phyloP scores from a whole-genome alignment of 2,329 filamentous ascomycete species.

The Alternaria consortialis region DNA sequence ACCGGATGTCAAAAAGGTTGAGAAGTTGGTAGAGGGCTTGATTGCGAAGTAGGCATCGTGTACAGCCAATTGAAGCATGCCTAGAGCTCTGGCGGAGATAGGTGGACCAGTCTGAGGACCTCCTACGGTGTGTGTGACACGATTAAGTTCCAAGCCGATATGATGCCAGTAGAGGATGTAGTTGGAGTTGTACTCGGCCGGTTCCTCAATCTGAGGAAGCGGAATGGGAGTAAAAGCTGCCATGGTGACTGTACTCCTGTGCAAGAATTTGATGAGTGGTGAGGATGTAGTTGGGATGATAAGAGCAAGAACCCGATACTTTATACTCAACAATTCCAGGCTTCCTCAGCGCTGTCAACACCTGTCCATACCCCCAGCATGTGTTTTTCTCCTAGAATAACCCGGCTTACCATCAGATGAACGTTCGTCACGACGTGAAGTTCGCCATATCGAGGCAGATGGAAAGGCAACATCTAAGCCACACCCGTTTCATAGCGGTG shows the following conservation, averaged over 20 bases:
- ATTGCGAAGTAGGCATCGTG: slow-evolving; percentile 41
- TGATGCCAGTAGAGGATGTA: slow-evolving; percentile 27
- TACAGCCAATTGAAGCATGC: slow-evolving; percentile 36
- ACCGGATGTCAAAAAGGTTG: slow-evolving; percentile 24
- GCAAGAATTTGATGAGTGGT: background rate
- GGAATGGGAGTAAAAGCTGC: slow-evolving; percentile 8
- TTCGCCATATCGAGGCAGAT: background rate
- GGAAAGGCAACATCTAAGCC: slow-evolving; percentile 9
- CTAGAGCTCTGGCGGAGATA: slow-evolving; percentile 23
- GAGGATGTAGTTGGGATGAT: background rate
- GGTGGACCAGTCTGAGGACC: slow-evolving; percentile 23
- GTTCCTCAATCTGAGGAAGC: slow-evolving; percentile 21
- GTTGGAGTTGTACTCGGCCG: slow-evolving; percentile 19
- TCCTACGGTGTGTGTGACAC: slow-evolving; percentile 20
- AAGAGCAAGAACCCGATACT: background rate
- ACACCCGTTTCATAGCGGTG: slow-evolving; percentile 1
- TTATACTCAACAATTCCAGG: background rate
- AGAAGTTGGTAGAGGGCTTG: slow-evolving; percentile 18
- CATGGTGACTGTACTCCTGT: slow-evolving; percentile 4
- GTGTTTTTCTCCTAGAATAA: background rate
- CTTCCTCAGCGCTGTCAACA: background rate
- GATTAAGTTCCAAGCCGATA: slow-evolving; percentile 22
- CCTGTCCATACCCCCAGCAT: background rate
- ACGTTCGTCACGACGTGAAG: background rate
- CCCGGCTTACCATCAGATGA: slow-evolving; percentile 4